Conservation (phyloP, 495 filamentous ascomycete genomes). For the Lepraria neglecta region DNA sequence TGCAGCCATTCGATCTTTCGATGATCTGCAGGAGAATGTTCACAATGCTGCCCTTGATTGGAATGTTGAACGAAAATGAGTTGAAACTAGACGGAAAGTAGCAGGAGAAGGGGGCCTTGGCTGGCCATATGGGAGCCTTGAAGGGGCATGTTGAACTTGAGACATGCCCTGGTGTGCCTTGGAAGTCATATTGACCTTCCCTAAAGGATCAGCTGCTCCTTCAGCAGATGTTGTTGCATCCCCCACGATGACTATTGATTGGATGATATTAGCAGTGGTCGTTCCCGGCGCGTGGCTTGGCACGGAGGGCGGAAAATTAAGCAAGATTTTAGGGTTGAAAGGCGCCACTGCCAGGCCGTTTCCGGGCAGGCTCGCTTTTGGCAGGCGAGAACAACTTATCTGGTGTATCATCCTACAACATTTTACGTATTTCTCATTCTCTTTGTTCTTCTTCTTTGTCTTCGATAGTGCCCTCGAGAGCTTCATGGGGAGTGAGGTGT, state of each 20-base stretch:
- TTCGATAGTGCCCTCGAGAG: too few species aligned
- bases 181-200: constrained; percentile 9
- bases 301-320: background rate
- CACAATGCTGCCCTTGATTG: constrained; percentile 6
- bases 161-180: background rate
- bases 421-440: too few species aligned
- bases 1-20: background rate
- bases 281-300: background rate
- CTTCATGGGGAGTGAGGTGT: too few species aligned
- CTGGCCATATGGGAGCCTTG: background rate
- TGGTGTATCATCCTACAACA: too few species aligned
- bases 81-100: background rate
- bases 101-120: constrained; percentile 9
- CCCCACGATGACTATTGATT: constrained; percentile 7
- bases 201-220: constrained; percentile 8
- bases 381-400: too few species aligned
- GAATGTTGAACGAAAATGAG: background rate
- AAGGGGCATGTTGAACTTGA: background rate
- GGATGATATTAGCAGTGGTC: background rate
- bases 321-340: too few species aligned
- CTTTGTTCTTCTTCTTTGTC: too few species aligned
- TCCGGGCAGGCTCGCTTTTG: too few species aligned
- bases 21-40: background rate
- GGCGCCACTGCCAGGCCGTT: background rate
- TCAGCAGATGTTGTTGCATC: background rate